These are phyloP conservation scores for Ocimum tenuiflorum DNA, from an alignment of 257 asterid species.

Conservation along the genomic window DNA sequence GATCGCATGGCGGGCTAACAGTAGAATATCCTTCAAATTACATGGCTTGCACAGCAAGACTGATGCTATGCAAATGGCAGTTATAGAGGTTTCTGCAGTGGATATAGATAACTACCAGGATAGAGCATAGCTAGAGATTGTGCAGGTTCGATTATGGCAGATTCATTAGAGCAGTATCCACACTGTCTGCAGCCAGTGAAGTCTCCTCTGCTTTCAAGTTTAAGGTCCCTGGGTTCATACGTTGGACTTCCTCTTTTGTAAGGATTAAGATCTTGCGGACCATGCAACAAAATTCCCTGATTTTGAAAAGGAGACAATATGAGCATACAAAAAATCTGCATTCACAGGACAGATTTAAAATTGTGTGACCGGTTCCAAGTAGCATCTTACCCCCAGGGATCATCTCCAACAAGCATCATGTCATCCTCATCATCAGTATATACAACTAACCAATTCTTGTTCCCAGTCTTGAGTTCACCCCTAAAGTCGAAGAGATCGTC, in stretches of 20 bases:
- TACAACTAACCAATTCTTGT: slow-evolving; percentile 82
- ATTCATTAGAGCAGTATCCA: slow-evolving; percentile 48
- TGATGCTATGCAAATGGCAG: neutral
- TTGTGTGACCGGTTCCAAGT: neutral
- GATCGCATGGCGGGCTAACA: slow-evolving; percentile 1
- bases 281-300: slow-evolving; percentile 90
- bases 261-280: slow-evolving; percentile 80
- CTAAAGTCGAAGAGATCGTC: slow-evolving; percentile 75
- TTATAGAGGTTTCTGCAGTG: neutral
- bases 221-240: slow-evolving; percentile 73
- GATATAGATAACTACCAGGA: slow-evolving; percentile 21
- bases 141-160: slow-evolving; percentile 43
- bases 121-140: slow-evolving; percentile 28
- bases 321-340: neutral
- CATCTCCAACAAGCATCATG: slow-evolving; percentile 99
- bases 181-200: slow-evolving; percentile 53
- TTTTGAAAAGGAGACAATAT: neutral
- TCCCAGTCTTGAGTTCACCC: slow-evolving; percentile 66
- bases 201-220: slow-evolving; percentile 63
- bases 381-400: slow-evolving; percentile 90
- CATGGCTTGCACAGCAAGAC: neutral
- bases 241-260: slow-evolving; percentile 77
- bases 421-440: slow-evolving; percentile 96
- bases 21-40: neutral
- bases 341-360: neutral